phyloP scores from a whole-genome alignment of 371 early-diverging fungal species.

The Blakeslea trispora region DNA sequence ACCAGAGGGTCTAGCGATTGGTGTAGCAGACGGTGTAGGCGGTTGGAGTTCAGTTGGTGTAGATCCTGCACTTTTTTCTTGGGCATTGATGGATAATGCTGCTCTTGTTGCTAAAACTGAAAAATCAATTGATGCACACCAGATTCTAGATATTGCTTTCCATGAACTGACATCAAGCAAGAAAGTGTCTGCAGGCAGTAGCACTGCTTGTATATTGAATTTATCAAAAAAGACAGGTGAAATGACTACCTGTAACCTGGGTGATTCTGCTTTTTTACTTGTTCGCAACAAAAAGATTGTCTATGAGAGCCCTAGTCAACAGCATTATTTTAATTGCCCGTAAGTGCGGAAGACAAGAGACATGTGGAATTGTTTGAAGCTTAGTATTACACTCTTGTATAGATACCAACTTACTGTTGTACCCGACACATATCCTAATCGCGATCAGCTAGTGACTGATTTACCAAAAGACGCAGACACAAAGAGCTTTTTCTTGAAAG shows the following conservation, averaged over 20 bases:
- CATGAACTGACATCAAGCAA: constrained; percentile 55
- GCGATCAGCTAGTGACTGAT: constrained; percentile 60
- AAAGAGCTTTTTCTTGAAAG: constrained; percentile 60
- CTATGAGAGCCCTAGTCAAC: constrained; percentile 68
- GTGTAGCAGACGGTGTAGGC: constrained; percentile 76
- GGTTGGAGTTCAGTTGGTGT: constrained; percentile 66
- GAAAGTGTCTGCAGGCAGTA: constrained; percentile 67
- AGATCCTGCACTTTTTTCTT: constrained; percentile 64
- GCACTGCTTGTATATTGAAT: constrained; percentile 68
- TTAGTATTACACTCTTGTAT: constrained; percentile 9
- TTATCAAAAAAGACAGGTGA: constrained; percentile 65
- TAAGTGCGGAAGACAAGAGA: constrained; percentile 22
- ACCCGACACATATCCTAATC: constrained; percentile 58
- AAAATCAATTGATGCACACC: constrained; percentile 54
- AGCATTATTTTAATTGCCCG: constrained; percentile 76
- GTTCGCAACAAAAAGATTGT: constrained; percentile 62
- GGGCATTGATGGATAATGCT: constrained; percentile 75
- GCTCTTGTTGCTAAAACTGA: constrained; percentile 55
- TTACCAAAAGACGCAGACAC: constrained; percentile 65
- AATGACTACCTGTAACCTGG: constrained; percentile 63
- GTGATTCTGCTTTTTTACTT: constrained; percentile 67
- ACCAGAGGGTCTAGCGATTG: constrained; percentile 58
- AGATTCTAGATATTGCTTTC: constrained; percentile 64
- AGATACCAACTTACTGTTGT: constrained; percentile 69
- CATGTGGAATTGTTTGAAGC: no score